phyloP scores from a whole-genome alignment of 495 filamentous ascomycete genomes.

The Hapsidospora chrysogenum region DNA sequence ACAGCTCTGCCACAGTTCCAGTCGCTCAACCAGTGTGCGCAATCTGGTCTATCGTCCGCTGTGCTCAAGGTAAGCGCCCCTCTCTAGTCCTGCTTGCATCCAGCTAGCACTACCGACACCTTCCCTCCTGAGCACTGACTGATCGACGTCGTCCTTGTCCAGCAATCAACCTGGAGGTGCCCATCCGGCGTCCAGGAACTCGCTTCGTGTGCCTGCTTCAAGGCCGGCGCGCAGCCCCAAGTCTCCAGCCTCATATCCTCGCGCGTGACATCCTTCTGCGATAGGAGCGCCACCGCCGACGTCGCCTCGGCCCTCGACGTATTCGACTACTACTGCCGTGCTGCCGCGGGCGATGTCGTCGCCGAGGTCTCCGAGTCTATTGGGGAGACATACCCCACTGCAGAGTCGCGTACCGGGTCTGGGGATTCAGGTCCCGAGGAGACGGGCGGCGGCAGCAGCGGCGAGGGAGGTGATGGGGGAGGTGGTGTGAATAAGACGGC shows the following conservation, averaged over 20 bases:
- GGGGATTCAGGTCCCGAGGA: conserved; percentile 3
- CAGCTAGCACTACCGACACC: neutral
- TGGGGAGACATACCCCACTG: conserved; percentile 5
- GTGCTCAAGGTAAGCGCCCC: conserved; percentile 16
- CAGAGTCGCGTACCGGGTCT: neutral
- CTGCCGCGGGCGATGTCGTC: conserved; percentile 20
- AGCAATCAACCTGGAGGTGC: conserved; percentile 23
- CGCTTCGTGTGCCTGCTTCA: conserved; percentile 31
- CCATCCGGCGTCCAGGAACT: conserved; percentile 23
- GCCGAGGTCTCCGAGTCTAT: conserved; percentile 20
- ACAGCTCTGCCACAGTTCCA: conserved; percentile 27
- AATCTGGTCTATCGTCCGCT: conserved; percentile 19
- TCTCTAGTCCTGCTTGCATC: neutral
- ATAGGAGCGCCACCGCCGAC: conserved; percentile 24
- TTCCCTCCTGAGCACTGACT: conserved; percentile 3
- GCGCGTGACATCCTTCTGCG: conserved; percentile 21
- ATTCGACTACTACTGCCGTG: conserved; percentile 29
- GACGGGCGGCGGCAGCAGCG: conserved; percentile 7
- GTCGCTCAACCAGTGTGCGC: conserved; percentile 25
- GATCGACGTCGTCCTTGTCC: conserved; percentile 2
- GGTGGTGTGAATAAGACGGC: conserved; percentile 4
- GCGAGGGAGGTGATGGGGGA: conserved; percentile 2
- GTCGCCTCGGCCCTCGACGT: conserved; percentile 26
- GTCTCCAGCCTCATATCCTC: conserved; percentile 19
- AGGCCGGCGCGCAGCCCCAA: conserved; percentile 20